phyloP scores from a whole-genome alignment of 2,329 filamentous ascomycete species.

The Calonectria leucothoes region DNA sequence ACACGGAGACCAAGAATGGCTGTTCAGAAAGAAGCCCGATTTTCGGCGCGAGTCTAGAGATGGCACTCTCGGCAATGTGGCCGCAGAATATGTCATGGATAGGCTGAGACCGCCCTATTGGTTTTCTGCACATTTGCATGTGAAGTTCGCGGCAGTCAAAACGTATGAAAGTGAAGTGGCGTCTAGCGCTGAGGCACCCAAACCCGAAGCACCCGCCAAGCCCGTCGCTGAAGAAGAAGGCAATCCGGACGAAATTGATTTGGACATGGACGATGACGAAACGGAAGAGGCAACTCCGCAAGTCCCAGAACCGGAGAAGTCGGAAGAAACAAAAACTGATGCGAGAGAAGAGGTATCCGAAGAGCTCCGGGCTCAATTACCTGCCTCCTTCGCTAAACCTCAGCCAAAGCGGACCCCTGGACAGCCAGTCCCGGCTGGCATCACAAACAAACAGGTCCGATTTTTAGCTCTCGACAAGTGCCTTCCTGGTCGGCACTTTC shows the following conservation, averaged over 20 bases:
- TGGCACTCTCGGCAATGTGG: conserved; percentile 82
- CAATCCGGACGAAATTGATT: conserved; percentile 78
- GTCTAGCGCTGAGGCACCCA: conserved; percentile 23
- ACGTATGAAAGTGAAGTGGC: conserved; percentile 59
- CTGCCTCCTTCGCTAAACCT: conserved; percentile 74
- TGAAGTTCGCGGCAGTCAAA: conserved; percentile 82
- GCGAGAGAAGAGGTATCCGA: conserved; percentile 63
- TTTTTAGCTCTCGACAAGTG: conserved; percentile 96
- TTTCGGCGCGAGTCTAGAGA: conserved; percentile 81
- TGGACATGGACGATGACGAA: conserved; percentile 71
- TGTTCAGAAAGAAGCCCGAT: conserved; percentile 80
- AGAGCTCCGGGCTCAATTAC: conserved; percentile 78
- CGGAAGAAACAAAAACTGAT: conserved; percentile 23
- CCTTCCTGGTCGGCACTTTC: conserved; percentile 80
- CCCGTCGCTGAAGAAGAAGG: conserved; percentile 32
- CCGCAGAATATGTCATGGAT: conserved; percentile 84
- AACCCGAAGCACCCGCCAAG: conserved; percentile 4
- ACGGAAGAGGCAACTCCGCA: conserved; percentile 24
- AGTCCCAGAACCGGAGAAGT: conserved; percentile 5
- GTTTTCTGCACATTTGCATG: conserved; percentile 95
- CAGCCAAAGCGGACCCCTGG: conserved; percentile 57
- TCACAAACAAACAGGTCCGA: conserved; percentile 81
- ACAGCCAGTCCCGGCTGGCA: conserved; percentile 75
- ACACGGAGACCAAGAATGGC: conserved; percentile 73
- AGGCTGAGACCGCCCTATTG: conserved; percentile 85